Conservation (phyloP, 352 stramenopile species). For the Phytopythium aichiense region DNA sequence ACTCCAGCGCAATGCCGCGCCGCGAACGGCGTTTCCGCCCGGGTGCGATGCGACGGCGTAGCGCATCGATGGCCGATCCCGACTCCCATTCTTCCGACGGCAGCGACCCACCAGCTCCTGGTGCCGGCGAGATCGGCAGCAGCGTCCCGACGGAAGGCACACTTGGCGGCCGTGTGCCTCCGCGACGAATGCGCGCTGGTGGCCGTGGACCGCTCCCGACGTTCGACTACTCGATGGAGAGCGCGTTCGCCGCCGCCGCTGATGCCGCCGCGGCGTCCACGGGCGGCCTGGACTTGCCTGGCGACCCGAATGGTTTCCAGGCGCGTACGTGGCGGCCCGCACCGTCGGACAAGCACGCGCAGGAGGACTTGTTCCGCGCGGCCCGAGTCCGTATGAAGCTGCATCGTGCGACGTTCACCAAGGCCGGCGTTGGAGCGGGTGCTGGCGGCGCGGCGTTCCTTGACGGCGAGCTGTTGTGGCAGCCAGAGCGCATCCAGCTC, state of each 20-base stretch:
- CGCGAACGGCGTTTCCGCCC: slow-evolving; percentile 29
- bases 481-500: slow-evolving; percentile 67
- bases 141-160: neutral
- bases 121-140: neutral
- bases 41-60: slow-evolving; percentile 1
- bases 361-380: slow-evolving; percentile 74
- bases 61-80: slow-evolving; percentile 4
- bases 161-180: neutral
- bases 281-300: neutral
- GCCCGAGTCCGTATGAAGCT: slow-evolving; percentile 79
- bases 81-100: neutral
- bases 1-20: neutral
- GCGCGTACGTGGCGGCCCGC: slow-evolving; percentile 31
- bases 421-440: slow-evolving; percentile 21
- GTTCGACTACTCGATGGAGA: slow-evolving; percentile 33
- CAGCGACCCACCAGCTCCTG: neutral
- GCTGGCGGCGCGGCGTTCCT: slow-evolving; percentile 23
- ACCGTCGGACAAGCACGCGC: slow-evolving; percentile 55
- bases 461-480: slow-evolving; percentile 69
- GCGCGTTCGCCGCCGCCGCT: slow-evolving; percentile 17
- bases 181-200: neutral
- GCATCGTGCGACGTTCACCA: slow-evolving; percentile 47
- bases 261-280: slow-evolving; percentile 4
- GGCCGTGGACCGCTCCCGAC: slow-evolving; percentile 25
- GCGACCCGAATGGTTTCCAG: slow-evolving; percentile 8